Conservation (phyloP, 768 basidiomycete genomes). For the Cyathus striatus region DNA sequence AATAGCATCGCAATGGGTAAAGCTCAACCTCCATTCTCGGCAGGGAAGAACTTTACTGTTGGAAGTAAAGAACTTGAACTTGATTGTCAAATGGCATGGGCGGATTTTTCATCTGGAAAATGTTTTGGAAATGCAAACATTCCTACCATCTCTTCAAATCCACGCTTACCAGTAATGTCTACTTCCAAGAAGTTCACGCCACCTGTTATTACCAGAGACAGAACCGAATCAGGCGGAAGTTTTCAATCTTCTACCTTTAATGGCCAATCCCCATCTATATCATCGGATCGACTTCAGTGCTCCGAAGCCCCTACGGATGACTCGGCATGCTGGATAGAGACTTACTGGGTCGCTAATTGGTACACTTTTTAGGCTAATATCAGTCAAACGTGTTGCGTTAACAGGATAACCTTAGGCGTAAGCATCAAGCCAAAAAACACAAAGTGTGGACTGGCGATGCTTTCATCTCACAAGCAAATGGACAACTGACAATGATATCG, state of each 20-base stretch:
- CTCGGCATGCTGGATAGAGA: no score
- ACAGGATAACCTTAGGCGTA: slow-evolving; percentile 53
- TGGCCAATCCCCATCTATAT: no score
- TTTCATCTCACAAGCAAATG: slow-evolving; percentile 46
- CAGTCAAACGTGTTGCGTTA: no score
- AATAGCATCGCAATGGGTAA: slow-evolving; percentile 50
- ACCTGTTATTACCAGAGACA: no score
- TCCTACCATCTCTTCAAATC: slow-evolving; percentile 4
- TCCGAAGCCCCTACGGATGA: no score
- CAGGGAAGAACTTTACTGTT: slow-evolving; percentile 30
- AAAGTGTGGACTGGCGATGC: slow-evolving; percentile 86
- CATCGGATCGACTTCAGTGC: no score
- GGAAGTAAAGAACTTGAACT: slow-evolving; percentile 62
- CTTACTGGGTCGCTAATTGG: slow-evolving; percentile 73
- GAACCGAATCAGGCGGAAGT: no score
- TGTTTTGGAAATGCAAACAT: slow-evolving; percentile 45
- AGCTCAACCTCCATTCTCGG: slow-evolving; percentile 30
- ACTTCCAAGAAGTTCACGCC: slow-evolving; percentile 21
- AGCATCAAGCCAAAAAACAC: slow-evolving; percentile 67
- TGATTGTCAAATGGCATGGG: slow-evolving; percentile 48
- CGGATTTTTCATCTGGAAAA: slow-evolving; percentile 58
- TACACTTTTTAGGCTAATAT: slow-evolving; percentile 18
- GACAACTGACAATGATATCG: slow-evolving; percentile 56
- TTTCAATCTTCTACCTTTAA: no score
- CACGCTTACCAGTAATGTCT: slow-evolving; percentile 14